These are phyloP conservation scores for Neobulgaria alba DNA, from an alignment of 2,329 filamentous ascomycete species.

Conservation along the genomic window DNA sequence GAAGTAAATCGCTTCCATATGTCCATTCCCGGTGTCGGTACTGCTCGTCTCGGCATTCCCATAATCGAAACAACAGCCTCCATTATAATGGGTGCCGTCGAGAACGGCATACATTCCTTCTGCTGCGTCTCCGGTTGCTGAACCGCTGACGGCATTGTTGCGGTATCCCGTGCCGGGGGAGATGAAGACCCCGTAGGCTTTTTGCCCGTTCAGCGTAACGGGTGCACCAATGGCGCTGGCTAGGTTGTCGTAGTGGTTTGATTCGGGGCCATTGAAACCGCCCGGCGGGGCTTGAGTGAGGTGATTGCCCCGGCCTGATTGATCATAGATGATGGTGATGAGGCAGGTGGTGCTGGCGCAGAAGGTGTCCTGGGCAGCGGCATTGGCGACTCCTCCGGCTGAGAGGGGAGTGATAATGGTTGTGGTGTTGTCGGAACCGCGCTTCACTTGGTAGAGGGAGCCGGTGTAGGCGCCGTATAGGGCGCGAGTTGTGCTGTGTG, in stretches of 20 bases:
- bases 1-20: slow-evolving; percentile 64
- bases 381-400: slow-evolving; percentile 54
- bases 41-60: slow-evolving; percentile 47
- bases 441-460: slow-evolving; percentile 50
- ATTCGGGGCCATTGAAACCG: slow-evolving; percentile 45
- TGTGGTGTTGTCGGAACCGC: slow-evolving; percentile 38
- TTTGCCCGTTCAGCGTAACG: slow-evolving; percentile 50
- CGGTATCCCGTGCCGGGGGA: slow-evolving; percentile 55
- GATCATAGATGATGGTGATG: slow-evolving; percentile 58
- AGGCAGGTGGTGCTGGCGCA: slow-evolving; percentile 52
- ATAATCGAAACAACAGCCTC: slow-evolving; percentile 44
- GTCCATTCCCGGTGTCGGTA: slow-evolving; percentile 48
- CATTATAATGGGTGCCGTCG: slow-evolving; percentile 52
- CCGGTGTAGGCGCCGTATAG: slow-evolving; percentile 46
- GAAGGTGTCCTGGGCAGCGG: slow-evolving; percentile 51
- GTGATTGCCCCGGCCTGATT: slow-evolving; percentile 53
- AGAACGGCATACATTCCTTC: slow-evolving; percentile 54
- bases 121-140: slow-evolving; percentile 44
- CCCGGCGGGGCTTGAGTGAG: slow-evolving; percentile 54
- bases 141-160: slow-evolving; percentile 44
- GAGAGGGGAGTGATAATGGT: slow-evolving; percentile 36
- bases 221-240: slow-evolving; percentile 52
- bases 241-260: slow-evolving; percentile 50
- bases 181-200: slow-evolving; percentile 56
- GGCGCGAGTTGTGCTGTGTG: slow-evolving; percentile 56